A percentile compares a stretch with the other conserved stretches of the same genome.
These are phyloP conservation scores for Quercus glauca DNA, from an alignment of 306 rosid genomes.

Conservation along the genomic window DNA sequence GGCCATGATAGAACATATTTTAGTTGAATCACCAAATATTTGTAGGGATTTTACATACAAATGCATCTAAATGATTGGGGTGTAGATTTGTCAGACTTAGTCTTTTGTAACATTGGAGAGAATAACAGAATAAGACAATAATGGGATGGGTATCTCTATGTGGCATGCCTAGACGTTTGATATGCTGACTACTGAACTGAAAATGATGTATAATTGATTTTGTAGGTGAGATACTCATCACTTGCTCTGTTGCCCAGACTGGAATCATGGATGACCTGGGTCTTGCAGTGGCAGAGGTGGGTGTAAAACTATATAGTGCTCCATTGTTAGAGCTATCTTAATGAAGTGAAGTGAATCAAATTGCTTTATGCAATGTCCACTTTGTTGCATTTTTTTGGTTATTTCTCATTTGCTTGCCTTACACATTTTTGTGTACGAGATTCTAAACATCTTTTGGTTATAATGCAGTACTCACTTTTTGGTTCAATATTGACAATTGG, in stretches of 20 bases:
- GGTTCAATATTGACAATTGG: too few species aligned
- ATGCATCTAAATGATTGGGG: not conserved
- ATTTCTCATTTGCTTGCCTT: not conserved
- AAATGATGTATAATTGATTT: constrained; percentile 10
- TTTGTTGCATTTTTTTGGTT: too few species aligned
- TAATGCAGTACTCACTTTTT: too few species aligned
- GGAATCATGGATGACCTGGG: constrained; percentile 58
- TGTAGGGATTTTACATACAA: too few species aligned
- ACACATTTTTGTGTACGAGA: not conserved
- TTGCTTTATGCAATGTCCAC: too few species aligned
- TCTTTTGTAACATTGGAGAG: not conserved
- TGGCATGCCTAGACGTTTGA: not conserved
- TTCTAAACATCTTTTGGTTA: not conserved
- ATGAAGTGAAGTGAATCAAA: too few species aligned
- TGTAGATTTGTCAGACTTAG: not conserved
- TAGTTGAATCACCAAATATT: too few species aligned
- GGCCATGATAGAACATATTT: too few species aligned
- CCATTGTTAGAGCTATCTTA: too few species aligned
- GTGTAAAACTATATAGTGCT: not conserved
- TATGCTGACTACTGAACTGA: not conserved
- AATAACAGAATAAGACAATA: not conserved
- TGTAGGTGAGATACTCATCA: constrained; percentile 83
- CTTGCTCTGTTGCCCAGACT: constrained; percentile 48
- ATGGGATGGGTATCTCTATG: not conserved
- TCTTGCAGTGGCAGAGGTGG: constrained; percentile 67